Conservation (phyloP, 2,329 filamentous ascomycete genomes). For the Chalaropsis thielavioides region DNA sequence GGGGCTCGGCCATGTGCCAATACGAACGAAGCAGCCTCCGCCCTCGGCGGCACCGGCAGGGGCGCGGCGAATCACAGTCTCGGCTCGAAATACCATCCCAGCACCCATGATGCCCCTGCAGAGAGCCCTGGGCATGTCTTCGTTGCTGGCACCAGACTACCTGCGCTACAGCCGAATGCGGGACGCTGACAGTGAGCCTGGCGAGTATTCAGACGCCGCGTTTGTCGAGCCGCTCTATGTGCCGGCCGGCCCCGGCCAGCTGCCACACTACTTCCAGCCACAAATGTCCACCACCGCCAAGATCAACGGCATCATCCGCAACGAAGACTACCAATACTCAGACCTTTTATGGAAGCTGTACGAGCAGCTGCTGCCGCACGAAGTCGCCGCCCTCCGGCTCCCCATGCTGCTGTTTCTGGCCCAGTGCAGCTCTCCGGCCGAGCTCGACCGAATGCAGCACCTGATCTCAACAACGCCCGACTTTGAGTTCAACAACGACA, state of each 20-base stretch:
- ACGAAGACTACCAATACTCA: constrained; percentile 15
- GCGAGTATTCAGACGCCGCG: constrained; percentile 5
- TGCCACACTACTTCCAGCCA: constrained; percentile 11
- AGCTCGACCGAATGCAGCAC: constrained; percentile 16
- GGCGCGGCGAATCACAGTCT: constrained; percentile 6
- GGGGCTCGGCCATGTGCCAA: neutral
- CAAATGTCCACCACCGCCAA: constrained; percentile 1
- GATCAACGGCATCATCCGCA: constrained; percentile 8
- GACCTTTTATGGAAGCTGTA: constrained; percentile 15
- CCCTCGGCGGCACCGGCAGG: neutral
- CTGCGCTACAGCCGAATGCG: constrained; percentile 4
- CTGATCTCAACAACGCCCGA: constrained; percentile 14
- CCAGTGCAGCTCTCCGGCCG: constrained; percentile 15
- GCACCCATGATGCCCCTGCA: neutral
- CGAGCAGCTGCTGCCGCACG: neutral
- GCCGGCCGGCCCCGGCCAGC: constrained; percentile 12
- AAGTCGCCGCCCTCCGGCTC: neutral
- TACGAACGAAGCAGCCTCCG: neutral
- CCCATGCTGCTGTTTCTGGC: constrained; percentile 14
- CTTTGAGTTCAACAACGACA: constrained; percentile 12
- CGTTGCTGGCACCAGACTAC: constrained; percentile 10
- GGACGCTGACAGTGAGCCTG: constrained; percentile 1
- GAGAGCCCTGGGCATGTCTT: constrained; percentile 1
- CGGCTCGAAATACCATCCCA: constrained; percentile 4
- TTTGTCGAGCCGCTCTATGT: neutral